Base-by-base conservation (phyloP, 164 flowering plant genomes). In the Annona cherimola region DNA sequence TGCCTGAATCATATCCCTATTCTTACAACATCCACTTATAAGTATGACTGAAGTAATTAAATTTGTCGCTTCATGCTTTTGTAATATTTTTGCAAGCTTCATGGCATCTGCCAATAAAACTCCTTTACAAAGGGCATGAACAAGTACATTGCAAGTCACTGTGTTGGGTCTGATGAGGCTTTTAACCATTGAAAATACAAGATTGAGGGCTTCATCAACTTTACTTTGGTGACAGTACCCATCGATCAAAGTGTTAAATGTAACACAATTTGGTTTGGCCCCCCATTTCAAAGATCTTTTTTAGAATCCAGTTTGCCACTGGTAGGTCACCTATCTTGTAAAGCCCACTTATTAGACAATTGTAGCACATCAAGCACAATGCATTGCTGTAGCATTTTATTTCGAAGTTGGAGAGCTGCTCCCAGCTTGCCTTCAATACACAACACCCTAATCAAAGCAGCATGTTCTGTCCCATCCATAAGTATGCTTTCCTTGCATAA, bases 111-210 rank as follows among this genome's bases (percentile, higher is more conserved):
- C 83, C 81, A 84, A 4, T 50, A 84, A 81, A 66, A 90, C 95
- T 69, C 72, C 81, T 75, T 85, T 82, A 80, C 95, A 86, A 35
- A 86, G 71, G 39, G 95, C 90, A 76, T 89, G 87, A 19, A 86
- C 82, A 46, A 92, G 85, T 78, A 84, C 86, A 77, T 86, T 90
- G 57, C 86, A 89, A 62, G 93, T 87, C 45, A 87, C 81, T 76
- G 77, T 85, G 74, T 85, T 86, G 57, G 92, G 95, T 68, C 65
- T 78, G 63, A 87, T 73, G 46, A 86, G 83, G 69, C 35, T 64
- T 45, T 67, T 77, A 46, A 50, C 75, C 97, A 92, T 90, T 11
- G 79, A 75, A 42, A 76, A 76, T 35, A 87, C 80, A 67, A 85
- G 71, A 78, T 75, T 43, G 11, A 85, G 83, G 74, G 95, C 95